Percentiles rank a stretch among this genome's conserved stretches.
These are phyloP conservation scores for Pestalotiopsis sp. DNA, from an alignment of 2,329 filamentous ascomycete genomes.

Conservation along the genomic window DNA sequence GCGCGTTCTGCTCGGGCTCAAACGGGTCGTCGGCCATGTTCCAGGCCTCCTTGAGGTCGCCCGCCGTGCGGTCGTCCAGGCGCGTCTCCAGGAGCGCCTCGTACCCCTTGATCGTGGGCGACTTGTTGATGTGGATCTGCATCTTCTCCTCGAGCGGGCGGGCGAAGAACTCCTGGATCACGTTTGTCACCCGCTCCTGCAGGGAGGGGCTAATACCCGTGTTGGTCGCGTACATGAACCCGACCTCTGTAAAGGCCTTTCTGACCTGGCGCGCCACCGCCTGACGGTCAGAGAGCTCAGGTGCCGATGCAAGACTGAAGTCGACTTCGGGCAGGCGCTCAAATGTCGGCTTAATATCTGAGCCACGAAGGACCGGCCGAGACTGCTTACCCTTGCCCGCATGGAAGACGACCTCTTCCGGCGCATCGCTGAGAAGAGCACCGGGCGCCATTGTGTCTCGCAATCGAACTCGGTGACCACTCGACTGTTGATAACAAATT, in stretches of 20 bases:
- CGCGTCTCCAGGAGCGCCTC: conserved; percentile 10
- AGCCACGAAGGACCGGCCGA: conserved; percentile 2
- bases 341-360: conserved; percentile 10
- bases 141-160: conserved; percentile 8
- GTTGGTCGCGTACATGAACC: conserved; percentile 14
- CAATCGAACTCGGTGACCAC: not conserved
- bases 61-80: conserved; percentile 8
- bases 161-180: conserved; percentile 7
- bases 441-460: conserved; percentile 14
- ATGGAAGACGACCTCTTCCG: conserved; percentile 15
- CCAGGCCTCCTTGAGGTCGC: conserved; percentile 12
- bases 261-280: conserved; percentile 6
- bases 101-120: conserved; percentile 9
- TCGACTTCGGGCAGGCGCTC: conserved; percentile 8
- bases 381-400: conserved; percentile 15
- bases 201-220: not conserved
- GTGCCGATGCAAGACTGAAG: conserved; percentile 1
- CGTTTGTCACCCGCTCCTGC: not conserved
- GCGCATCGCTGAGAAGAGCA: conserved; percentile 7
- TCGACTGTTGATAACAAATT: not conserved
- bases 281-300: conserved; percentile 1
- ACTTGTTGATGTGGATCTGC: conserved; percentile 10
- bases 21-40: conserved; percentile 12
- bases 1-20: conserved; percentile 11
- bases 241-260: conserved; percentile 9